These are phyloP conservation scores for Neurospora sp. DNA, from an alignment of 495 filamentous ascomycete species.

Conservation along the genomic window DNA sequence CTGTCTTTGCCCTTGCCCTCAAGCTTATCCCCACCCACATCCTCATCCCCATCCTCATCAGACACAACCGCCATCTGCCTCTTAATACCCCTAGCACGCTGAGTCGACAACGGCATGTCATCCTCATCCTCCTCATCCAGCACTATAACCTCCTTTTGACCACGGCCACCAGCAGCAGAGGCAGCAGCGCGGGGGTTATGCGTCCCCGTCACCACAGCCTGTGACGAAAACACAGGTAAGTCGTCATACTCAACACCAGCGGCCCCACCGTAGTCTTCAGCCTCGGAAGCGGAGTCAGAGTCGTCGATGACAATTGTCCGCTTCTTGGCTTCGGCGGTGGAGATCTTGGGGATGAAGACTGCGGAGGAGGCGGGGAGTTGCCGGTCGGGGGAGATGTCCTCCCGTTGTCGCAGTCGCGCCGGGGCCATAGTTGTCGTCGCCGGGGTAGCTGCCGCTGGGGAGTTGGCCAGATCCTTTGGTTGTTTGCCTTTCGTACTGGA, in stretches of 20 bases:
- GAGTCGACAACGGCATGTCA: neutral
- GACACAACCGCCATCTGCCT: neutral
- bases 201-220: neutral
- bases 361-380: neutral
- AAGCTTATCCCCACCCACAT: neutral
- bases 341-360: neutral
- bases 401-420: neutral
- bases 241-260: neutral
- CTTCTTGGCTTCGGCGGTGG: neutral
- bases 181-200: neutral
- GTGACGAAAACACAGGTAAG: neutral
- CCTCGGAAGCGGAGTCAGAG: neutral
- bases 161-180: neutral
- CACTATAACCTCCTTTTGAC: neutral
- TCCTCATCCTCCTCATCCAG: neutral
- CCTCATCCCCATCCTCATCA: neutral
- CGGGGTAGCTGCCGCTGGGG: neutral
- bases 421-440: neutral
- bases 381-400: neutral
- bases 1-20: neutral
- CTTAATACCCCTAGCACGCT: neutral
- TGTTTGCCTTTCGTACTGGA: neutral
- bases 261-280: neutral
- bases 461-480: neutral
- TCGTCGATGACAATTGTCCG: neutral